These are phyloP conservation scores for Botryotinia convoluta DNA, from an alignment of 2,329 filamentous ascomycete genomes.

Conservation along the genomic window DNA sequence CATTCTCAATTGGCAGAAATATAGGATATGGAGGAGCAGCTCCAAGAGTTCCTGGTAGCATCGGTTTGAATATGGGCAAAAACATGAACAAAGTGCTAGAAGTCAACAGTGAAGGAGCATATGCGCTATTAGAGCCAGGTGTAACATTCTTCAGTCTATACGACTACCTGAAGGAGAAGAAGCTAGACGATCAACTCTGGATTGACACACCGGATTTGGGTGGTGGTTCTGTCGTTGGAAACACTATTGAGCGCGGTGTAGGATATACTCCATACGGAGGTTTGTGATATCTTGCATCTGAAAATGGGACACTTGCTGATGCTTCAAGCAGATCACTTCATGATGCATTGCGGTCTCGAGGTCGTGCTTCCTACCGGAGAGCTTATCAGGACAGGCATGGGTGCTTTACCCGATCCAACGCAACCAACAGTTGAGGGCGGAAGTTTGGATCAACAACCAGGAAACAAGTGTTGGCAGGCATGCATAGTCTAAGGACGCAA, in stretches of 20 bases:
- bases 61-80: slow-evolving; percentile 51
- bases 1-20: slow-evolving; percentile 46
- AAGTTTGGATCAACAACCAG: slow-evolving; percentile 34
- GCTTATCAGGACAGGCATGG: slow-evolving; percentile 48
- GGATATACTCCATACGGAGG: slow-evolving; percentile 49
- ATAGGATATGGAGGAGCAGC: slow-evolving; percentile 51
- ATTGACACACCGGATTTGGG: slow-evolving; percentile 42
- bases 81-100: slow-evolving; percentile 53
- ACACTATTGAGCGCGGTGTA: slow-evolving; percentile 46
- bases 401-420: slow-evolving; percentile 39
- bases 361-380: slow-evolving; percentile 47
- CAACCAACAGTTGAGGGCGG: slow-evolving; percentile 11
- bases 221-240: slow-evolving; percentile 48
- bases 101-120: slow-evolving; percentile 49
- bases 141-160: slow-evolving; percentile 53
- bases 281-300: background rate
- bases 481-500: background rate
- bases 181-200: slow-evolving; percentile 43
- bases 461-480: slow-evolving; percentile 41
- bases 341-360: slow-evolving; percentile 45
- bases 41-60: slow-evolving; percentile 50
- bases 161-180: slow-evolving; percentile 47
- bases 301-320: slow-evolving; percentile 20
- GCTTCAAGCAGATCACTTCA: slow-evolving; percentile 39
- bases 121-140: slow-evolving; percentile 53